Conservation (phyloP, 352 stramenopile species). For the Phytophthora pini region DNA sequence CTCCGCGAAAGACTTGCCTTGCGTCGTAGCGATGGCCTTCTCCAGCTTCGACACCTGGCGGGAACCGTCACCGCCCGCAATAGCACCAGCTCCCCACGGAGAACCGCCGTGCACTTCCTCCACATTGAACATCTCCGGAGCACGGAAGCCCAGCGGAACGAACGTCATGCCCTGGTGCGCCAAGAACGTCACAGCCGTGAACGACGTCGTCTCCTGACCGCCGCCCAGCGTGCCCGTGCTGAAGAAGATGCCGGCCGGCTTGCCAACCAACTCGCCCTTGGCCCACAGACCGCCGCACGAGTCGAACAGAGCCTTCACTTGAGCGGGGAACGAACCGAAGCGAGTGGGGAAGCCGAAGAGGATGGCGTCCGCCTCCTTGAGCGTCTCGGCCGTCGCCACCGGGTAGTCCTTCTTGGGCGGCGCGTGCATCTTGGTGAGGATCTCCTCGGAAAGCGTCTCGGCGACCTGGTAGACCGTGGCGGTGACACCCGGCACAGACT, state of each 20-base stretch:
- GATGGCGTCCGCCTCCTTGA: no score
- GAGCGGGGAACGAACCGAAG: conserved; percentile 1
- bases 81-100: conserved; percentile 18
- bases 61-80: conserved; percentile 8
- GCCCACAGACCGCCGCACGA: conserved; percentile 7
- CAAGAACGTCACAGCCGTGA: conserved; percentile 18
- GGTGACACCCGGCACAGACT: conserved; percentile 48
- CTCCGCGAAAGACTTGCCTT: conserved; percentile 84
- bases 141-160: conserved; percentile 19
- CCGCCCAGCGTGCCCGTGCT: conserved; percentile 11
- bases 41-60: conserved; percentile 14
- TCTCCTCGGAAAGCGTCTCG: conserved; percentile 55
- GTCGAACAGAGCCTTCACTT: conserved; percentile 19
- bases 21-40: conserved; percentile 63
- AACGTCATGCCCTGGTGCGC: conserved; percentile 19
- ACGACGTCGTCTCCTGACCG: conserved; percentile 13
- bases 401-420: no score
- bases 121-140: conserved; percentile 14
- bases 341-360: no score
- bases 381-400: no score
- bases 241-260: conserved; percentile 16
- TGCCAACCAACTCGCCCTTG: conserved; percentile 14
- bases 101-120: conserved; percentile 21
- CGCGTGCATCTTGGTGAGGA: no score
- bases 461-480: conserved; percentile 66